Base-by-base conservation (phyloP, 2,329 filamentous ascomycete species). In the Claviceps sp. region DNA sequence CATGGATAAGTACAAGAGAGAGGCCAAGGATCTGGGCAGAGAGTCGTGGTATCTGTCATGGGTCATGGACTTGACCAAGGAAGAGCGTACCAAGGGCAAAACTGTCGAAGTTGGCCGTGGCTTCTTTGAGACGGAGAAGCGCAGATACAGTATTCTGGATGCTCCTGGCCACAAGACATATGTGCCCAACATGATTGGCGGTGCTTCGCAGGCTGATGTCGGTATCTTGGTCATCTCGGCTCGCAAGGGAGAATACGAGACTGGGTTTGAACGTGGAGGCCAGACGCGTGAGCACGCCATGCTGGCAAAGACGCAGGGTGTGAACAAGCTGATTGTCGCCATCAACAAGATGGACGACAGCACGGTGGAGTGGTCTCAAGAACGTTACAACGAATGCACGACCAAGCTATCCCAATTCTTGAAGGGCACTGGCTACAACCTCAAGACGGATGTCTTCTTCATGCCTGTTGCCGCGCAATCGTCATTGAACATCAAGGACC, bases 271-370 rank as follows among this genome's bases (percentile, higher is more conserved):
- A 76, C 66, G 89, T 74, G 93, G 93, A 57, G 91, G 93, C 40
- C 93, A 98, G 70, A 98, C 93, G 51, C 82, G 93, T 66, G 93
- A 98, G 78, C 91, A 97, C 70, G 93, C 94, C 52, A 89, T 98
- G 76, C 78, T 98, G 65, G 94, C 94, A 60, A 95, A 97, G 73
- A 98, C 94, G 1, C 91, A 95, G 67, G 93, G 93, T 70, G 93
- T 98, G 54, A 95, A 95, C 77, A 96, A 96, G 73, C 78, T 98
- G 52, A 77, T 97, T 46, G 84, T 98, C 34, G 93, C 79, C 50
- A 90, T 96, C 66, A 98, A 98, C 81, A 98, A 98, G 78, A 98
- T 98, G 94, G 93, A 98, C 65, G 93, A 98, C 66, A 76, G 85
- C 11, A 98, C 93, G 2, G 94, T 98, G 49, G 81, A 95, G 64